These are phyloP conservation scores for Rhodomyrtus psidioides DNA, from an alignment of 441 rosid genomes.

Conservation along the genomic window DNA sequence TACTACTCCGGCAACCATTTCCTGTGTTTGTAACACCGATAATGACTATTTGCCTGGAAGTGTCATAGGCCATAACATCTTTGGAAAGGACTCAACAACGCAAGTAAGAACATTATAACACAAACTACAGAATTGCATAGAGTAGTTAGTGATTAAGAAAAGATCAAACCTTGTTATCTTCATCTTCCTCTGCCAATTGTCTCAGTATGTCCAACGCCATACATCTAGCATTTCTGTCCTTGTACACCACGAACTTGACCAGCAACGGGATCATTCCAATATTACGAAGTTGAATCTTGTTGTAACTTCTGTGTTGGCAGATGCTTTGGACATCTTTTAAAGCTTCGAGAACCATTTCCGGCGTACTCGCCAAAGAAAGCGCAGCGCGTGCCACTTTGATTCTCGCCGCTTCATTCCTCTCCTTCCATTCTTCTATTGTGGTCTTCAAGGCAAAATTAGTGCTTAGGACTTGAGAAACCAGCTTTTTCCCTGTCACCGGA, in stretches of 20 bases:
- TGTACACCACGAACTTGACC: constrained; percentile 33
- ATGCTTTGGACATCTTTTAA: constrained; percentile 48
- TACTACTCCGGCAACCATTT: constrained; percentile 40
- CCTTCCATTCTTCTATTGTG: constrained; percentile 74
- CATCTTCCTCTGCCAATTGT: constrained; percentile 45
- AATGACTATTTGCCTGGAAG: background rate
- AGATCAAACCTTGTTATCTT: constrained; percentile 49
- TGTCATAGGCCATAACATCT: background rate
- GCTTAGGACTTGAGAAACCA: constrained; percentile 31
- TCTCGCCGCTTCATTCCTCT: constrained; percentile 58
- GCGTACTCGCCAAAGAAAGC: constrained; percentile 64
- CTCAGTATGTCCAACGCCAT: constrained; percentile 47
- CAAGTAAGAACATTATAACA: no score
- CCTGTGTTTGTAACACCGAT: constrained; percentile 31
- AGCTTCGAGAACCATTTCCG: constrained; percentile 62
- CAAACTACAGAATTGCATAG: background rate
- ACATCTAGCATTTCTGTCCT: constrained; percentile 48
- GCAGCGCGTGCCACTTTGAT: constrained; percentile 69
- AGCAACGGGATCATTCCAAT: constrained; percentile 60
- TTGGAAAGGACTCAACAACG: background rate
- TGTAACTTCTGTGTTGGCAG: constrained; percentile 43
- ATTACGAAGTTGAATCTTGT: constrained; percentile 40
- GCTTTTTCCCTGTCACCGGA: constrained; percentile 46
- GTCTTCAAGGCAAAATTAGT: constrained; percentile 54
- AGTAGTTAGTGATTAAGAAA: background rate